Base-by-base conservation (phyloP, 768 basidiomycete species). In the Dentipellis fragilis region DNA sequence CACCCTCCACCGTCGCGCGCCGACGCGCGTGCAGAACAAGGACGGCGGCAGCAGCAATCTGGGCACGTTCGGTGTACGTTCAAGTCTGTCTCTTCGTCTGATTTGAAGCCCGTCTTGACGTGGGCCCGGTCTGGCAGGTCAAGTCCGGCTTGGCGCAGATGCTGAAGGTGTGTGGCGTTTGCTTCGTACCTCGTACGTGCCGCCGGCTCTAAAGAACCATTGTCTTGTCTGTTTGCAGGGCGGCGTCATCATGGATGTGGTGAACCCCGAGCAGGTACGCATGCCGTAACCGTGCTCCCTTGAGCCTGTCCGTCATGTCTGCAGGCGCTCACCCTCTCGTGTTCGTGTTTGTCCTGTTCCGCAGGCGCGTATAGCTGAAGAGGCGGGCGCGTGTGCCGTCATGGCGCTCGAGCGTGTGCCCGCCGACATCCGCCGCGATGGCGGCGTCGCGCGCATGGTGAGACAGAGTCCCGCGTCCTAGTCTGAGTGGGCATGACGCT, bases 371-470 rank as follows among this genome's bases (percentile, higher is more conserved):
- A 93, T 97, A 63, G 95, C 95, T 47, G 95, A 98, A 67, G 92
- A 93, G 67, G 95, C 95, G 9, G 95, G 95, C 48, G 95, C 95
- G 7, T 93, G 91, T 67, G 95, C 95, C 57, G 95, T 99, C 59
- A 98, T 99, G 95, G 92, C 92, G 4, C 80, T 94, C 35, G 92
- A 96, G 70, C 79, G 93, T 56, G 91, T 99, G 3, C 95, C 95
- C 10, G 93, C 94, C 11, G 93, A 97, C 67, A 98, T 99, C 66
- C 81, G 95, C 58, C 78, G 78, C 16, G 76, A 90, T 67, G 95
- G 95, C 35, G 95, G 95, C 57, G 95, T 99, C 54, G 92, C 95
- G 0, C 79, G 95, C 58, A 99, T 99, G 95, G 93, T 91, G 63
- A 62, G 29, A 29, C 6, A 3, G 3, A 3, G 29, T 6, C 29